phyloP scores from a whole-genome alignment of 140 eudicot species.

The Ambrosia hybrid region DNA sequence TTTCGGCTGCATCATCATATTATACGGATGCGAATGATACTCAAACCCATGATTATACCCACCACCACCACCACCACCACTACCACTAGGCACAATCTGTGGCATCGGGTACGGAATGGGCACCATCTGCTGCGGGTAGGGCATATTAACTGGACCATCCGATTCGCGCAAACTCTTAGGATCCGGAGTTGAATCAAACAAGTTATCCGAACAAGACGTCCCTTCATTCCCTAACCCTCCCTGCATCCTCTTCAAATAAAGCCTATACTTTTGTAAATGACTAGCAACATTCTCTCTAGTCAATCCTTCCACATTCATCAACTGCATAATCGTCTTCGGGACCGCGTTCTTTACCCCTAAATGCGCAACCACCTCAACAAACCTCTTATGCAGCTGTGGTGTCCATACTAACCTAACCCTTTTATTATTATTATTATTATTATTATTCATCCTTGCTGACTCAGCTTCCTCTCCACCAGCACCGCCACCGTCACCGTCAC shows the following conservation, averaged over 20 bases:
- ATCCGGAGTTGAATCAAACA: conserved; percentile 8
- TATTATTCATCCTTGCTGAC: neutral
- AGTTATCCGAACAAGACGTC: neutral
- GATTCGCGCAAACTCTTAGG: neutral
- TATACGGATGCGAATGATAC: conserved; percentile 28
- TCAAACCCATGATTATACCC: conserved; percentile 33
- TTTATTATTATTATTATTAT: conserved; percentile 4
- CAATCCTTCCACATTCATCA: conserved; percentile 53
- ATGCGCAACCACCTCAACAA: conserved; percentile 54
- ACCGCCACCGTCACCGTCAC: neutral
- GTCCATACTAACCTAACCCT: conserved; percentile 49
- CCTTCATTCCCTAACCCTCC: conserved; percentile 10
- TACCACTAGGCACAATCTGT: conserved; percentile 33
- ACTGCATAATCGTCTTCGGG: conserved; percentile 55
- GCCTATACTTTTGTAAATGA: conserved; percentile 74
- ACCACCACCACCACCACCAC: conserved; percentile 6
- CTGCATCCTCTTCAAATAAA: conserved; percentile 65
- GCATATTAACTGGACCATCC: neutral
- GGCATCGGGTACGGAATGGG: neutral
- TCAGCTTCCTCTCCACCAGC: conserved; percentile 1
- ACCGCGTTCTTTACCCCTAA: conserved; percentile 55
- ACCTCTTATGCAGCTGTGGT: conserved; percentile 44
- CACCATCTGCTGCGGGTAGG: neutral
- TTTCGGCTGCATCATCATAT: conserved; percentile 46
- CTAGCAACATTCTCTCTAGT: conserved; percentile 60